phyloP scores from a whole-genome alignment of 2,329 filamentous ascomycete species.

The Trichophyton schoenleinii region DNA sequence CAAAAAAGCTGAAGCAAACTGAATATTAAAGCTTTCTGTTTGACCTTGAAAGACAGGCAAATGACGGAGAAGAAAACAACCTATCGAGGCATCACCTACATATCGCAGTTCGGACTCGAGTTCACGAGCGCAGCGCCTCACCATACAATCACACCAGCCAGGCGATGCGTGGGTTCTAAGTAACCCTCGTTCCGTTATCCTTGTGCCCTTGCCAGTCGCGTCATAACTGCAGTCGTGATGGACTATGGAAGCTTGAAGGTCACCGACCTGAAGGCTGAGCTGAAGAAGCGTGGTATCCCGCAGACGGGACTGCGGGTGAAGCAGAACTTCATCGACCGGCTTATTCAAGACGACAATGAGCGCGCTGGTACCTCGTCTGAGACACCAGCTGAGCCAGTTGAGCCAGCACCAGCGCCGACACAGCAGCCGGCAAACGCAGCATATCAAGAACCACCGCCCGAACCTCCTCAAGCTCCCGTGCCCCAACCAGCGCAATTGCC shows the following conservation, averaged over 20 bases:
- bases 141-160: not conserved
- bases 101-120: not conserved
- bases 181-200: not conserved
- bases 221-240: slow-evolving; percentile 27
- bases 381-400: slow-evolving; percentile 9
- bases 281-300: slow-evolving; percentile 58
- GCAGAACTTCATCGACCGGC: slow-evolving; percentile 49
- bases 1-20: not conserved
- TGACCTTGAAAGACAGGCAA: not conserved
- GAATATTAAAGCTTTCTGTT: not conserved
- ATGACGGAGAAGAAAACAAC: not conserved
- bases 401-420: not conserved
- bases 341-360: slow-evolving; percentile 31
- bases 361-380: slow-evolving; percentile 20
- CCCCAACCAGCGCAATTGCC: not conserved
- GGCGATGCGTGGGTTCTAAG: not conserved
- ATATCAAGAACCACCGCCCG: not conserved
- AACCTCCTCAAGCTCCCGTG: not conserved
- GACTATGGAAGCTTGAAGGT: slow-evolving; percentile 55
- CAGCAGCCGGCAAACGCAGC: not conserved
- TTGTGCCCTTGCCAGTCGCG: not conserved
- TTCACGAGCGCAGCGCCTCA: not conserved
- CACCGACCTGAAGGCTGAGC: slow-evolving; percentile 59
- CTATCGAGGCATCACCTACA: not conserved
- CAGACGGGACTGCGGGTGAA: slow-evolving; percentile 60